Conservation (phyloP, 306 rosid genomes). For the Mimosa bimucronata region DNA sequence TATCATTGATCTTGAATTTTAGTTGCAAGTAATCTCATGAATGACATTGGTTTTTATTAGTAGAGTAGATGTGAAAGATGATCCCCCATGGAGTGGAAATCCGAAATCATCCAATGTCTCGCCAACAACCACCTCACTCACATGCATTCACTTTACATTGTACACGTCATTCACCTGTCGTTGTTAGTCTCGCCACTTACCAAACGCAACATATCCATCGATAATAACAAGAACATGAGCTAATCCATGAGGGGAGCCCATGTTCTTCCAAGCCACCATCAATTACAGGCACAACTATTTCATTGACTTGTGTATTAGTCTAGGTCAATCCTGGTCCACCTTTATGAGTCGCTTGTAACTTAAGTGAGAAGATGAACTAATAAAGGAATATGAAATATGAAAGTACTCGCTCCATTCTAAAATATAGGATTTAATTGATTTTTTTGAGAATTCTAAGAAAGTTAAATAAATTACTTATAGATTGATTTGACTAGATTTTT, state of each 20-base stretch:
- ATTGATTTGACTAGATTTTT: no score
- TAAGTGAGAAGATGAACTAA: no score
- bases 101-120: slow-evolving; percentile 35
- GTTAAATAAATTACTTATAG: no score
- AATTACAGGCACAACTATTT: background rate
- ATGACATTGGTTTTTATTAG: no score
- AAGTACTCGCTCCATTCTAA: no score
- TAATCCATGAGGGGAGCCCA: slow-evolving; percentile 16
- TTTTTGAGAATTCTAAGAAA: no score
- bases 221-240: background rate
- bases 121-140: slow-evolving; percentile 36
- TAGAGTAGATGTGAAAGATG: no score
- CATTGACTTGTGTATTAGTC: background rate
- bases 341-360: background rate
- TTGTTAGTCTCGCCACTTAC: background rate
- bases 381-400: no score
- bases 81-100: background rate
- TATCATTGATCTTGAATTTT: no score
- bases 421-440: no score
- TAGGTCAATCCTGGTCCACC: background rate
- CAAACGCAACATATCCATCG: background rate
- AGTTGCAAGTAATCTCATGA: background rate
- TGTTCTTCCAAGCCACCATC: slow-evolving; percentile 22
- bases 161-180: background rate
- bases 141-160: slow-evolving; percentile 43